Evolutionary conservation across 257 asterid genomes (phyloP).

Genomic region (Knoxia roxburghii): DNA sequence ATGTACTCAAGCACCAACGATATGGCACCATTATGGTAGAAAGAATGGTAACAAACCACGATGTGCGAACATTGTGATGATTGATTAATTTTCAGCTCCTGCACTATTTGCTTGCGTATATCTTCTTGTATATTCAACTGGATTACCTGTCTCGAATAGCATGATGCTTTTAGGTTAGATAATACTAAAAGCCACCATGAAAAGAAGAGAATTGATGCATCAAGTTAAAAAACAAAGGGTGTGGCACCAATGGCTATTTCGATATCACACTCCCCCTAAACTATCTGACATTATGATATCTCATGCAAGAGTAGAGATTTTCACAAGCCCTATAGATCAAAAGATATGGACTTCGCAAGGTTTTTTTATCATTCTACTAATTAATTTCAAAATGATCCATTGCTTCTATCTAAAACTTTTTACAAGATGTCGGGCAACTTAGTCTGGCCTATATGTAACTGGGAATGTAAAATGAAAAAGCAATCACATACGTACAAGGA

Average conservation of each 20-base stretch:
- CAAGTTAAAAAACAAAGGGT: neutral
- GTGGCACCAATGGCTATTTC: neutral
- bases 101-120: slow-evolving; percentile 93
- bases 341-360: neutral
- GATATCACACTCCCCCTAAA: neutral
- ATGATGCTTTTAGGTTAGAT: neutral
- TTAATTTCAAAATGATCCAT: too few relatives aligned
- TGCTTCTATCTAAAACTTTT: neutral
- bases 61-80: slow-evolving; percentile 84
- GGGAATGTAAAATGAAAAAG: neutral
- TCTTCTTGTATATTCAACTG: slow-evolving; percentile 97
- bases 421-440: neutral
- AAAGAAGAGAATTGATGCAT: neutral
- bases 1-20: slow-evolving; percentile 91
- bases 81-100: slow-evolving; percentile 95
- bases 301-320: neutral
- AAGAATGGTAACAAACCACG: slow-evolving; percentile 94
- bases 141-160: slow-evolving; percentile 57
- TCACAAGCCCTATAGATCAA: neutral
- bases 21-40: slow-evolving; percentile 97
- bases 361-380: too few relatives aligned
- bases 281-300: neutral
- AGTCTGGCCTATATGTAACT: neutral
- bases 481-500: neutral
- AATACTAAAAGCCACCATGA: neutral